Percentiles rank a stretch among this genome's conserved stretches.
These are phyloP conservation scores for Orbilia blumenaviensis DNA, from an alignment of 2,329 filamentous ascomycete species.

Conservation along the genomic window DNA sequence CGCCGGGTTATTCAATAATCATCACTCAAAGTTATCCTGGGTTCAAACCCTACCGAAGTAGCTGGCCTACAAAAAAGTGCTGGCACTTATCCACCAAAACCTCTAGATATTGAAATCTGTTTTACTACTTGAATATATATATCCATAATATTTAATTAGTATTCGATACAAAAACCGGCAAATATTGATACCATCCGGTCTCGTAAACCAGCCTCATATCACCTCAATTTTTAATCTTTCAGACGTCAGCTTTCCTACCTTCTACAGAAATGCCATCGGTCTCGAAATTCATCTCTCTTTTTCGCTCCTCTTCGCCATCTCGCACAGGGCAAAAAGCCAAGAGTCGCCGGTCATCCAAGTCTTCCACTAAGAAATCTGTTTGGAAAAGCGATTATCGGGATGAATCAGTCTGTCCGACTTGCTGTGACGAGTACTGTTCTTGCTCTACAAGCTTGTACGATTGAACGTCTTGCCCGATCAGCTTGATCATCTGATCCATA, in stretches of 20 bases:
- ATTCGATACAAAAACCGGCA: neutral
- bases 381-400: slow-evolving; percentile 2
- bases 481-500: too few relatives aligned
- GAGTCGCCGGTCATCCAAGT: neutral
- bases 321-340: neutral
- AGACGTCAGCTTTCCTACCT: neutral
- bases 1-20: neutral
- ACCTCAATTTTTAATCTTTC: neutral
- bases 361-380: neutral
- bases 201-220: neutral
- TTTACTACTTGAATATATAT: neutral
- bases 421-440: slow-evolving; percentile 3
- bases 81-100: neutral
- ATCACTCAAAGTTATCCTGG: neutral
- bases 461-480: too few relatives aligned
- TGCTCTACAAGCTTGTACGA: slow-evolving; percentile 17
- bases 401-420: slow-evolving; percentile 11
- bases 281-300: slow-evolving; percentile 22
- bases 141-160: neutral
- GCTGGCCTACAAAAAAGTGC: slow-evolving; percentile 33
- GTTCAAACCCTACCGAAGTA: neutral
- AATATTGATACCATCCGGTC: too few relatives aligned
- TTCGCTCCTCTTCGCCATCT: slow-evolving; percentile 6
- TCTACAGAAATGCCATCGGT: slow-evolving; percentile 13
- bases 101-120: too few relatives aligned